Conservation (phyloP, 106 monocot species). For the Posidonia australis region DNA sequence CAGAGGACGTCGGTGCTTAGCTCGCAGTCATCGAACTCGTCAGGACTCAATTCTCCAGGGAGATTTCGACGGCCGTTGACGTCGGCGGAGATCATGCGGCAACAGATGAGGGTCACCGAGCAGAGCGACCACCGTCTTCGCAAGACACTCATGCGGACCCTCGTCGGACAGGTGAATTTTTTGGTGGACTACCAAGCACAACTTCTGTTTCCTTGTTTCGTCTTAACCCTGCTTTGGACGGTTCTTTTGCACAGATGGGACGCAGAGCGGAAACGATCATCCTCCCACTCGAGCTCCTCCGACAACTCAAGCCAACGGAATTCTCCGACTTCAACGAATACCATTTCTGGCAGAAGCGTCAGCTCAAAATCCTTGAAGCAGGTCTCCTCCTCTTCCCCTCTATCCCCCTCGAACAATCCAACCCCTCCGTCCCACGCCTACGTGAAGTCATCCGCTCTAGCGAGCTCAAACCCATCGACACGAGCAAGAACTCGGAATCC, state of each 20-base stretch:
- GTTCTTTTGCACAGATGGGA: slow-evolving; percentile 15
- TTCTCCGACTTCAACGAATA: slow-evolving; percentile 29
- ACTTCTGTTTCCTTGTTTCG: no score
- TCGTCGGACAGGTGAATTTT: slow-evolving; percentile 14
- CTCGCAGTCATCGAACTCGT: neutral
- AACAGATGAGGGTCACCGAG: slow-evolving; percentile 27
- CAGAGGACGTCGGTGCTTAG: slow-evolving; percentile 5
- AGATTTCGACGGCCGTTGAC: slow-evolving; percentile 22
- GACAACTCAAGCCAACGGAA: slow-evolving; percentile 36
- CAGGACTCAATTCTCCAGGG: neutral
- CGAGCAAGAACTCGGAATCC: slow-evolving; percentile 31
- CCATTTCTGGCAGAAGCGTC: slow-evolving; percentile 34
- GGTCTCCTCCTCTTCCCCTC: slow-evolving; percentile 30
- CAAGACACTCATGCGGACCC: slow-evolving; percentile 19
- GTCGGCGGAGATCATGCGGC: slow-evolving; percentile 28
- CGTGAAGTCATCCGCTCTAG: slow-evolving; percentile 15
- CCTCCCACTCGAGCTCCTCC: slow-evolving; percentile 40
- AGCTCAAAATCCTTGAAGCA: slow-evolving; percentile 32
- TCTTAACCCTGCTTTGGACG: no score
- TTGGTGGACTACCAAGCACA: no score
- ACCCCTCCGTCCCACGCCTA: slow-evolving; percentile 14
- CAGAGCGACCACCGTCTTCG: slow-evolving; percentile 21
- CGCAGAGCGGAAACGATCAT: slow-evolving; percentile 39
- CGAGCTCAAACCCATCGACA: slow-evolving; percentile 31
- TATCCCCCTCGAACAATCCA: slow-evolving; percentile 24